Conservation (phyloP, 1,284 basidiomycete genomes). For the Apiotrichum siamense region DNA sequence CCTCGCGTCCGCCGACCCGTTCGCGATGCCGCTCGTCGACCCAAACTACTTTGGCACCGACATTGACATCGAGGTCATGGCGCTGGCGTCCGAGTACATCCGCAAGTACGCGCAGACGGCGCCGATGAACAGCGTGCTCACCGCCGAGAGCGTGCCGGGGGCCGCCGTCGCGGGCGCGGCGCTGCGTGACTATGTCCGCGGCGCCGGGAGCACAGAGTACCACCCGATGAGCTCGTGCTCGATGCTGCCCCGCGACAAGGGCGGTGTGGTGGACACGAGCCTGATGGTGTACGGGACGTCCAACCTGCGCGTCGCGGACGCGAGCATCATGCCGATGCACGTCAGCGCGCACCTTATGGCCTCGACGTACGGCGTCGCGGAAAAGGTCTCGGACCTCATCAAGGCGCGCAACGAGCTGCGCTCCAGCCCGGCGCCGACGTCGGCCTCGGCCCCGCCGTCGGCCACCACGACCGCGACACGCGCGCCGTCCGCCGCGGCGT, state of each 20-base stretch:
- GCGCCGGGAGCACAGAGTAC: slow-evolving; percentile 47
- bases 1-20: slow-evolving; percentile 55
- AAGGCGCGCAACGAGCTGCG: slow-evolving; percentile 28
- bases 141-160: slow-evolving; percentile 24
- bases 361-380: slow-evolving; percentile 62
- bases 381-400: slow-evolving; percentile 61
- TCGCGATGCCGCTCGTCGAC: slow-evolving; percentile 57
- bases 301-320: slow-evolving; percentile 51
- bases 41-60: slow-evolving; percentile 54
- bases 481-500: not conserved
- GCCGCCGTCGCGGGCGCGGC: slow-evolving; percentile 16
- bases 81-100: slow-evolving; percentile 30
- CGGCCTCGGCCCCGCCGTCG: slow-evolving; percentile 1
- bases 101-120: slow-evolving; percentile 28
- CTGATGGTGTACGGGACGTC: slow-evolving; percentile 59
- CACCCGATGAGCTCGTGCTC: slow-evolving; percentile 60
- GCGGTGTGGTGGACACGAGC: slow-evolving; percentile 61
- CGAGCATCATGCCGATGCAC: slow-evolving; percentile 49
- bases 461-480: slow-evolving; percentile 1
- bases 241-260: slow-evolving; percentile 58
- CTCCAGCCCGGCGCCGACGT: not conserved
- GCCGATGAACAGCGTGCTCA: slow-evolving; percentile 28
- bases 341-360: slow-evolving; percentile 47
- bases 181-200: slow-evolving; percentile 36
- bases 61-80: slow-evolving; percentile 39